Base-by-base conservation (phyloP, 495 filamentous ascomycete genomes). In the Neurospora cerealis region DNA sequence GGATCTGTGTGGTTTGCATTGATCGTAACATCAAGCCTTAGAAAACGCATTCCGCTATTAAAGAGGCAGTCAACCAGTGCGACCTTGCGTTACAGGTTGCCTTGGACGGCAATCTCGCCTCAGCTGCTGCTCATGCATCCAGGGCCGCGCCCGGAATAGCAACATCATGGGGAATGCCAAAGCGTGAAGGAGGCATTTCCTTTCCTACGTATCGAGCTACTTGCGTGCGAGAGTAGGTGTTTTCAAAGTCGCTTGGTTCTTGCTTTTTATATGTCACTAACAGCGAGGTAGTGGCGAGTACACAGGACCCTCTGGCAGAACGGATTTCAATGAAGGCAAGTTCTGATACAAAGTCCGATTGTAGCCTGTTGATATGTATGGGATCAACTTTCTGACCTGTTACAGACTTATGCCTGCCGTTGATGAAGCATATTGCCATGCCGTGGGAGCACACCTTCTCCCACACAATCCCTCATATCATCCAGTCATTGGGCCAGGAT, bases 121-220 rank as follows among this genome's bases (percentile, higher is more conserved):
- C 19, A 44, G 42, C 42, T 44, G 42, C 42, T n/a, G 2, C 17
- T 44, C 42, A 0, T 6, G 42, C 42, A 44, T 44, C 42, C 42
- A 44, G 2, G 42, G 42, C 6, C 8, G 42, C 42, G 42, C 42
- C 42, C 19, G 5, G 42, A n/a, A 44, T 44, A 44, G 42, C 42
- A 44, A n/a, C 7, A n/a, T 70, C 79, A 19, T 91, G 88, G 89
- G 83, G 84, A 17, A 73, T 74, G n/a, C 78, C 80, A 60, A 80
- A 83, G 70, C 75, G 74, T 60, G 80, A 81, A 8, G 86, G 87
- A 34, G 89, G 87, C n/a, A 75, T 86, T 28, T 71, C 76, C 69
- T 91, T 80, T 79, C 17, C 75, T 4, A 90, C 89, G 1, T 92
- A 90, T 71, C 87, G 86, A 76, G 88, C 88, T 39, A 82, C 86